Conservation (phyloP, 1,139 yeast genomes). For the Sugiyamaella pinicola region DNA sequence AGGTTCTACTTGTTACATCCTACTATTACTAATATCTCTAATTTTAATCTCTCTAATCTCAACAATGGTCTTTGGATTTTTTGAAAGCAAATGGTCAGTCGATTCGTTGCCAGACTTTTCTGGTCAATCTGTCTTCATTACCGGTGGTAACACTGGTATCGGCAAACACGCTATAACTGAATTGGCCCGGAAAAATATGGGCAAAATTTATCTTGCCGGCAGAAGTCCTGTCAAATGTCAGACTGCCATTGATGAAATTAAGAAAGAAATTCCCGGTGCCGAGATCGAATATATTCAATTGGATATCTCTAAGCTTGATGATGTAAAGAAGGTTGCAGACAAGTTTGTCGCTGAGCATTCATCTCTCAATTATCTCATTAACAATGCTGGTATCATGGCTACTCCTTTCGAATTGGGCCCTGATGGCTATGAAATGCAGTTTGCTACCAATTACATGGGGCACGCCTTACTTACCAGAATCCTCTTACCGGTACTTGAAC, state of each 20-base stretch:
- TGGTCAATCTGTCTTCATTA: slow-evolving; percentile 40
- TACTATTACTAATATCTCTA: neutral
- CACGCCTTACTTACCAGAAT: slow-evolving; percentile 20
- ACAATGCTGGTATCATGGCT: slow-evolving; percentile 28
- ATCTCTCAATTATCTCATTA: slow-evolving; percentile 30
- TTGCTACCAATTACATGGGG: slow-evolving; percentile 24
- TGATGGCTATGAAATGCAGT: slow-evolving; percentile 25
- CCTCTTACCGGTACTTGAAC: slow-evolving; percentile 18
- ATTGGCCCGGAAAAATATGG: slow-evolving; percentile 30
- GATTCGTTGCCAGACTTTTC: slow-evolving; percentile 43
- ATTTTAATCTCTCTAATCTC: neutral
- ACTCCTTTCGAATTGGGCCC: slow-evolving; percentile 18
- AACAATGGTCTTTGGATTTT: slow-evolving; percentile 14
- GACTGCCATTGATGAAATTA: slow-evolving; percentile 42
- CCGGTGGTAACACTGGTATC: slow-evolving; percentile 37
- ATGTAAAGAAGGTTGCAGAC: slow-evolving; percentile 48
- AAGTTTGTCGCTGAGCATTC: slow-evolving; percentile 37
- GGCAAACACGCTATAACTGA: slow-evolving; percentile 32
- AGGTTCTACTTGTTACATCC: neutral
- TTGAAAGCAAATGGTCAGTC: slow-evolving; percentile 11
- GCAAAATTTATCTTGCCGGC: slow-evolving; percentile 36
- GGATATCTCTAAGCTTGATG: slow-evolving; percentile 52
- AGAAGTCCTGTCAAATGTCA: slow-evolving; percentile 40
- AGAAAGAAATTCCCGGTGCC: slow-evolving; percentile 34
- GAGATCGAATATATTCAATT: slow-evolving; percentile 34